phyloP scores from a whole-genome alignment of 2,329 filamentous ascomycete species.

The Didymellaceae sp. region DNA sequence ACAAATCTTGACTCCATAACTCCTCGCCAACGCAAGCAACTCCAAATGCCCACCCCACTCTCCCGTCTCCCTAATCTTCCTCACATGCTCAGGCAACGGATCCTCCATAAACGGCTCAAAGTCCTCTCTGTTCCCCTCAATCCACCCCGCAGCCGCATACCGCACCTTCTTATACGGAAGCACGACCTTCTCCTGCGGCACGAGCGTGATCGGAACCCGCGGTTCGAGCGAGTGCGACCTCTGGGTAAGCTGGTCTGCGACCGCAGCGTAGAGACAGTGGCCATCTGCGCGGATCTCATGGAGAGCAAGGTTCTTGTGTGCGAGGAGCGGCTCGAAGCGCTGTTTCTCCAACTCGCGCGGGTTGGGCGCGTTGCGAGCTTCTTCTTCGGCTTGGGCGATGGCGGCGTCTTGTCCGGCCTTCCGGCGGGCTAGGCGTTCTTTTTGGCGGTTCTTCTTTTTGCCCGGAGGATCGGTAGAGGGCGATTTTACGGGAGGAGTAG shows the following conservation, averaged over 20 bases:
- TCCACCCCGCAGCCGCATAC: slow-evolving; percentile 76
- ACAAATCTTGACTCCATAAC: slow-evolving; percentile 80
- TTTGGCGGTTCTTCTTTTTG: slow-evolving; percentile 83
- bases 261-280: slow-evolving; percentile 91
- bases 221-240: slow-evolving; percentile 42
- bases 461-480: slow-evolving; percentile 6
- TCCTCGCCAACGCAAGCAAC: slow-evolving; percentile 80
- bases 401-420: slow-evolving; percentile 82
- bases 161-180: slow-evolving; percentile 70
- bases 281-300: slow-evolving; percentile 87
- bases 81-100: slow-evolving; percentile 73
- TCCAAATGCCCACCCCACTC: slow-evolving; percentile 98
- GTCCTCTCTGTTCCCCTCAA: slow-evolving; percentile 74
- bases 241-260: slow-evolving; percentile 79
- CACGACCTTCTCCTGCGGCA: background rate
- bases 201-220: slow-evolving; percentile 40
- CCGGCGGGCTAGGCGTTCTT: slow-evolving; percentile 86
- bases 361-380: slow-evolving; percentile 64
- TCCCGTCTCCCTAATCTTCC: slow-evolving; percentile 81
- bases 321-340: slow-evolving; percentile 73
- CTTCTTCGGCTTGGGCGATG: slow-evolving; percentile 70
- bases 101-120: slow-evolving; percentile 90
- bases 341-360: slow-evolving; percentile 50
- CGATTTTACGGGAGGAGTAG: background rate
- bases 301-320: slow-evolving; percentile 69